Conservation (phyloP, 371 early-diverging fungal genomes). For the Basidiobolus heterosporus region DNA sequence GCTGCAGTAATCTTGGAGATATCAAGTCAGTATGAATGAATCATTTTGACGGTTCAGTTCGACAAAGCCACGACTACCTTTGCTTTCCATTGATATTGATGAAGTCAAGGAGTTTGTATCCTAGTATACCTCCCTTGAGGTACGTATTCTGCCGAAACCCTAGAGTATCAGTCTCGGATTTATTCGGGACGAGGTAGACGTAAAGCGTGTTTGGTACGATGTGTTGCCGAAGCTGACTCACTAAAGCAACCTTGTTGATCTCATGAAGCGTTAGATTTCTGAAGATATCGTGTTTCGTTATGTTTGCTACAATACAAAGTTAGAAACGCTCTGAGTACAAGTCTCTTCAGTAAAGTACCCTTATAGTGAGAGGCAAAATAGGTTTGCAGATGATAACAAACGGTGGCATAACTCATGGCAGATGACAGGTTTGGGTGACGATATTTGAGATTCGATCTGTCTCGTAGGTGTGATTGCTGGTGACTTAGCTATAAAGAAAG, state of each 20-base stretch:
- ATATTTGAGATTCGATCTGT: conserved; percentile 48
- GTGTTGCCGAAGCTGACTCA: conserved; percentile 48
- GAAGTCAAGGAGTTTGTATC: conserved; percentile 43
- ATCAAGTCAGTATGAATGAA: background rate
- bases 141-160: conserved; percentile 40
- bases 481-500: conserved; percentile 27
- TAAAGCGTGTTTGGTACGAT: conserved; percentile 60
- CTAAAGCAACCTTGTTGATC: conserved; percentile 48
- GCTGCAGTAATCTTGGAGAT: conserved; percentile 31
- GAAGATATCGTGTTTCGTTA: conserved; percentile 30
- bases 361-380: background rate
- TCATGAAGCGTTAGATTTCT: conserved; percentile 37
- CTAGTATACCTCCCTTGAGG: conserved; percentile 48
- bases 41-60: background rate
- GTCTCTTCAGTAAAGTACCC: conserved; percentile 6
- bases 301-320: conserved; percentile 14
- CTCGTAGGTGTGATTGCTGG: conserved; percentile 42
- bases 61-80: conserved; percentile 13
- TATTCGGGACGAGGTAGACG: conserved; percentile 49
- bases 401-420: conserved; percentile 34
- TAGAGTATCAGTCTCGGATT: conserved; percentile 25
- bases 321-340: background rate
- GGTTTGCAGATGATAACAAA: conserved; percentile 16
- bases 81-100: conserved; percentile 55
- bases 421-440: conserved; percentile 49